phyloP scores from a whole-genome alignment of 331 rosid species.

The Telfairia occidentalis region DNA sequence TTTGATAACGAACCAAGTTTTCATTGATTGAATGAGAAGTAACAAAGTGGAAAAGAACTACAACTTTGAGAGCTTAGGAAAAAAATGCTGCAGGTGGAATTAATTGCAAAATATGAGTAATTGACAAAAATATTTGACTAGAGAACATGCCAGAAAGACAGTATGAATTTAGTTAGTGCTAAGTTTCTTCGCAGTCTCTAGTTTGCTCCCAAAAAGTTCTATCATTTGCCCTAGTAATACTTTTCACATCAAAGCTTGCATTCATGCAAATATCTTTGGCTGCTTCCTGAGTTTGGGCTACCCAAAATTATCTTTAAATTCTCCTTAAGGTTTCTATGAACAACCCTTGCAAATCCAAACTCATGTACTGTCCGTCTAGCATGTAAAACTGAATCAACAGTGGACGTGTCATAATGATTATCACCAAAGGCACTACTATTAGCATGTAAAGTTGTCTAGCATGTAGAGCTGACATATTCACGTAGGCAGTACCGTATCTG shows the following conservation, averaged over 20 bases:
- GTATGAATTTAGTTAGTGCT: background rate
- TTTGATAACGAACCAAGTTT: background rate
- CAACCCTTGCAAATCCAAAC: too few relatives aligned
- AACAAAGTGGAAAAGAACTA: background rate
- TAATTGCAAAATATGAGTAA: background rate
- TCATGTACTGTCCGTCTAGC: too few relatives aligned
- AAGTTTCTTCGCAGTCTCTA: background rate
- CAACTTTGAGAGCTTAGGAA: background rate
- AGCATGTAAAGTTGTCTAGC: too few relatives aligned
- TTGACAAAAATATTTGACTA: background rate
- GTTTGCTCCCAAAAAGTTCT: background rate
- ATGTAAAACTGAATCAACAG: too few relatives aligned
- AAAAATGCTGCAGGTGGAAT: background rate
- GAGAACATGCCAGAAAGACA: background rate
- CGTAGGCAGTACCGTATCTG: too few relatives aligned
- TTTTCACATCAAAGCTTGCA: background rate
- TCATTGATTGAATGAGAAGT: background rate
- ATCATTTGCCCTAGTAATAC: background rate
- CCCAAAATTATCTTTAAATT: too few relatives aligned
- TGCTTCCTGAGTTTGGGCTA: too few relatives aligned
- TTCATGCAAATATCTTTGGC: too few relatives aligned
- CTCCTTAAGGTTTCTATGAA: too few relatives aligned
- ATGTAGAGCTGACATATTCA: too few relatives aligned
- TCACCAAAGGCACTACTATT: too few relatives aligned
- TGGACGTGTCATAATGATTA: too few relatives aligned